These are phyloP conservation scores for Cercospora sp. DNA, from an alignment of 2,329 filamentous ascomycete genomes.

Conservation along the genomic window DNA sequence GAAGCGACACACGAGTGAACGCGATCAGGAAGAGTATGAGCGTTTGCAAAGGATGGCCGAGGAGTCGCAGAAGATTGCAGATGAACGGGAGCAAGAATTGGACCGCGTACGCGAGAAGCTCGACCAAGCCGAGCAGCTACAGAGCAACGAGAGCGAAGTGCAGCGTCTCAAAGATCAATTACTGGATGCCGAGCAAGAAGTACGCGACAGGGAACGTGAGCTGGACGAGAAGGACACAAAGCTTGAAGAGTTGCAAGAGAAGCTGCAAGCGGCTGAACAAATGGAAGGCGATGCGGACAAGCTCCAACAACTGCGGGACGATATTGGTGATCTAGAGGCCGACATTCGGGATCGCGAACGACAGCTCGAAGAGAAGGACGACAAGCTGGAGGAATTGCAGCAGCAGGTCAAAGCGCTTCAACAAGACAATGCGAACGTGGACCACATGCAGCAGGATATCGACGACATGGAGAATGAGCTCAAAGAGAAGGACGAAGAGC, in stretches of 20 bases:
- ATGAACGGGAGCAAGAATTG: conserved; percentile 47
- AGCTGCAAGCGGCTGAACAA: conserved; percentile 35
- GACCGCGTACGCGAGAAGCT: conserved; percentile 45
- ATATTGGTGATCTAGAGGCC: conserved; percentile 52
- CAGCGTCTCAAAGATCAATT: conserved; percentile 51
- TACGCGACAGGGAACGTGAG: conserved; percentile 52
- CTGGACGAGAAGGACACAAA: conserved; percentile 50
- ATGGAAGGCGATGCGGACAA: conserved; percentile 38
- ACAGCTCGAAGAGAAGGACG: conserved; percentile 43
- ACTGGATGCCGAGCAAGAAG: conserved; percentile 51
- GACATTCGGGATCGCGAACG: conserved; percentile 53
- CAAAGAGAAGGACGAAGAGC: conserved; percentile 48
- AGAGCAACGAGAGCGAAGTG: conserved; percentile 34
- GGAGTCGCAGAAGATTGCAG: conserved; percentile 42
- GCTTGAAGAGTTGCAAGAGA: conserved; percentile 50
- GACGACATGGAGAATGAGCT: conserved; percentile 53
- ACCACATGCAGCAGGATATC: conserved; percentile 61
- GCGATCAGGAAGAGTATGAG: conserved; percentile 63
- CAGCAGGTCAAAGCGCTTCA: conserved; percentile 43
- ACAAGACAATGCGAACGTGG: conserved; percentile 50
- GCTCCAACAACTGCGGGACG: conserved; percentile 46
- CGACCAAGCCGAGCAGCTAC: conserved; percentile 41
- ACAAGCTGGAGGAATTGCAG: conserved; percentile 52
- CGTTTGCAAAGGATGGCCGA: conserved; percentile 48
- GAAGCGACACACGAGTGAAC: conserved; percentile 68